A percentile compares a stretch with the other conserved stretches of the same genome.
Conservation (phyloP, 116 monocot genomes). For the Zostera marina region DNA sequence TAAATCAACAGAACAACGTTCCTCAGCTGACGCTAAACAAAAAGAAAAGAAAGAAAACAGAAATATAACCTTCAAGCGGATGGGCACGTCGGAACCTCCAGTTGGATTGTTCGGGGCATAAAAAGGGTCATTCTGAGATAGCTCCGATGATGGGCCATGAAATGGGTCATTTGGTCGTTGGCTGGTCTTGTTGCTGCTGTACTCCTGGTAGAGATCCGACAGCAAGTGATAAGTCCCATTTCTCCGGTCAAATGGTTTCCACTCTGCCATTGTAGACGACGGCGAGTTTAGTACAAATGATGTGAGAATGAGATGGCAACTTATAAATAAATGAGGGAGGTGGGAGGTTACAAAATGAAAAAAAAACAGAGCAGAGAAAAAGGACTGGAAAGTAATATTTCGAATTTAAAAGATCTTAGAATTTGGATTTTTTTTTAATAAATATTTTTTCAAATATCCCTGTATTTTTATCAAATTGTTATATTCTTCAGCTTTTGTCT, state of each 20-base stretch:
- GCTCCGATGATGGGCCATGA: background rate
- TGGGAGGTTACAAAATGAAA: background rate
- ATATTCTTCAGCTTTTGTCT: no score
- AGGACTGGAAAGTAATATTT: background rate
- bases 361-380: no score
- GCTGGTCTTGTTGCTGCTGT: no score
- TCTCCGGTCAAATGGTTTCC: background rate
- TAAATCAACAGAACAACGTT: background rate
- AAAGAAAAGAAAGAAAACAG: background rate
- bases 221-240: conserved; percentile 1
- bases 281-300: background rate
- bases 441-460: no score
- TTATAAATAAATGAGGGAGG: background rate
- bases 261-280: background rate
- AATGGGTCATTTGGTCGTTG: background rate
- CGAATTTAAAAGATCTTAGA: background rate
- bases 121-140: background rate
- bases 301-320: no score
- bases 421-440: no score
- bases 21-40: background rate
- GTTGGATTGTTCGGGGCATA: background rate
- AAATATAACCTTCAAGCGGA: background rate
- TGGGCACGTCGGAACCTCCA: background rate
- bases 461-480: no score
- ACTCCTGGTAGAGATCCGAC: conserved; percentile 2